phyloP scores from a whole-genome alignment of 139 green algal species.

The Choricystis sp. region DNA sequence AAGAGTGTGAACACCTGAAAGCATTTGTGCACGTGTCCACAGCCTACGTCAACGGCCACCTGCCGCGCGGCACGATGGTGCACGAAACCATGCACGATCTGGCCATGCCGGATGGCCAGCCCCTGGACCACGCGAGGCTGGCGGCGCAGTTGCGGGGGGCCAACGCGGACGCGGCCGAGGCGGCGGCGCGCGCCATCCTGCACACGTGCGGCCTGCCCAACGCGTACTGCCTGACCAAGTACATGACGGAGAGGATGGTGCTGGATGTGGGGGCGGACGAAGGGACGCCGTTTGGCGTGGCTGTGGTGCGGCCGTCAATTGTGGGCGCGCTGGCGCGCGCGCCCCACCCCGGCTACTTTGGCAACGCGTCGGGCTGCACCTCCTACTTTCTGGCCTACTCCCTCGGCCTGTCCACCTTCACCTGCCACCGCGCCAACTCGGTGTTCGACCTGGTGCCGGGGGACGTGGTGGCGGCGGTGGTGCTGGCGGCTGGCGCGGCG shows the following conservation, averaged over 20 bases:
- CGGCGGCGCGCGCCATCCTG: not conserved
- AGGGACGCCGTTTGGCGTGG: not conserved
- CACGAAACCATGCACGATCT: constrained; percentile 9
- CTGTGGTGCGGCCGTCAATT: not conserved
- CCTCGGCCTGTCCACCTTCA: not conserved
- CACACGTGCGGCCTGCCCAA: constrained; percentile 5
- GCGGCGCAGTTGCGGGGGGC: not conserved
- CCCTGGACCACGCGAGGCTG: not conserved
- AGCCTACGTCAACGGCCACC: constrained; percentile 18
- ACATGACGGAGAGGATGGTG: constrained; percentile 19
- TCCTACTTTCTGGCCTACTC: not conserved
- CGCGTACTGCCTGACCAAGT: constrained; percentile 20
- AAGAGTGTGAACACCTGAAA: constrained; percentile 5
- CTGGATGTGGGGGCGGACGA: not conserved
- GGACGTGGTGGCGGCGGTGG: not conserved
- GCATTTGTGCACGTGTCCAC: constrained; percentile 22
- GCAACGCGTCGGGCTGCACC: not conserved
- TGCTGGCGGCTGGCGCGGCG: not conserved
- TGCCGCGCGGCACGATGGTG: constrained; percentile 9
- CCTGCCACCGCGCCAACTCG: not conserved
- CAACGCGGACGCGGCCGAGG: not conserved
- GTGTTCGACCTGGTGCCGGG: not conserved
- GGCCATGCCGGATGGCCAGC: not conserved
- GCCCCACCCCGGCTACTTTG: not conserved
- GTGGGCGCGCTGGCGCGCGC: not conserved